These are phyloP conservation scores for Alternaria triticimaculans DNA, from an alignment of 2,329 filamentous ascomycete genomes.

Conservation along the genomic window DNA sequence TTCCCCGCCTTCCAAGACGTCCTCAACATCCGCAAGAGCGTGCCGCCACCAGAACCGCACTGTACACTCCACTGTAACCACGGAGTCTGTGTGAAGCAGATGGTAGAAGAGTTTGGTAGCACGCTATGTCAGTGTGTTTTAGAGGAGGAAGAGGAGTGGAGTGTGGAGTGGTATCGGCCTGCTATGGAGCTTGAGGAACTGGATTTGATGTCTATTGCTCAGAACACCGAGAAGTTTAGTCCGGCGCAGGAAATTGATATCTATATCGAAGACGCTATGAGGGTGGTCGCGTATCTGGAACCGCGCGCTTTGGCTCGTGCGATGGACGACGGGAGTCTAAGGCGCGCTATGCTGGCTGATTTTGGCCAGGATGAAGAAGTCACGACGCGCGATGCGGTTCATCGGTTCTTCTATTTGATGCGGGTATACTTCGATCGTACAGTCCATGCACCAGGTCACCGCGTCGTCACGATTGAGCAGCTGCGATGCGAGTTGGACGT, in stretches of 20 bases:
- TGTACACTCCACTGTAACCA: background rate
- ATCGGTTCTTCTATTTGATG: slow-evolving; percentile 1
- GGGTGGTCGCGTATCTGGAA: background rate
- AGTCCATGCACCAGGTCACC: background rate
- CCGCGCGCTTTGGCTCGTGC: background rate
- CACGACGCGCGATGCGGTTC: background rate
- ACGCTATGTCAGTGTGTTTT: background rate
- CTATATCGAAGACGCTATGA: background rate
- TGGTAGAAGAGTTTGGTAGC: no score
- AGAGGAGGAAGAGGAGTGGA: background rate
- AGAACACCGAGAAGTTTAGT: background rate
- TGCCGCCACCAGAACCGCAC: background rate
- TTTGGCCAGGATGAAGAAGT: background rate
- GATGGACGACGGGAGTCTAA: background rate
- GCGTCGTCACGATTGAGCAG: background rate
- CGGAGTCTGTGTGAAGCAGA: background rate
- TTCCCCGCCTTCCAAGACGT: slow-evolving; percentile 5
- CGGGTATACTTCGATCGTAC: slow-evolving; percentile 11
- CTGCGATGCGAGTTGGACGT: slow-evolving; percentile 2
- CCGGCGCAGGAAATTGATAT: background rate
- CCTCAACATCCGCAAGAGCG: background rate
- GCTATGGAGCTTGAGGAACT: background rate
- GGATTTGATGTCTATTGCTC: background rate
- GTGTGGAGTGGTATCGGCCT: background rate
- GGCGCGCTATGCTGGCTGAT: background rate